Base-by-base conservation (phyloP, 1,284 basidiomycete genomes). In the Schizopora paradoxa region DNA sequence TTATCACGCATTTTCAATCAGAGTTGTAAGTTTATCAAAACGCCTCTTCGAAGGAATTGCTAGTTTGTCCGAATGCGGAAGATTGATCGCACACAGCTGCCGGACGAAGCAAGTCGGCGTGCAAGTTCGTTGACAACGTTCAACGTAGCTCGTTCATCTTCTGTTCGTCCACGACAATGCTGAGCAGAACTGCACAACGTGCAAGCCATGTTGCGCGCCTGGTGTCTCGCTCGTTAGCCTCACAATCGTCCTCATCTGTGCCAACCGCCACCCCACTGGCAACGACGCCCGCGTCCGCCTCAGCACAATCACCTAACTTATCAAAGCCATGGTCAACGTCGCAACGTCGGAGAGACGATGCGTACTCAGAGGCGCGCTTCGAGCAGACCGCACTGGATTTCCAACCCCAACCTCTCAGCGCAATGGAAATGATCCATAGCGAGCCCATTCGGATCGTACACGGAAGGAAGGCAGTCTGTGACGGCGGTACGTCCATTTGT, bases 391-490 rank as follows among this genome's bases (percentile, higher is more conserved):
- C 70, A 34, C 79, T 93, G 73, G 79, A 82, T 37, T 71, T 91
- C 47, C 95, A 99, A 65, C 95, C 95, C 1, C 79, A 81, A 51
- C 86, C 93, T n/a, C 71, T 86, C 53, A 90, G 88, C 51, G 95
- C 94, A 2, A 93, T 97, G 83, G 85, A 87, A 54, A 74, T 97
- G 61, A 79, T 98, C 55, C 74, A 75, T 41, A 75, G 90, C 54
- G 91, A 96, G 65, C 92, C 94, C 6, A 79, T 96, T 45, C 74
- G 86, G 41, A 64, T 92, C 45, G 83, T 94, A 1, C 65, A 87
- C 43, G 86, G 81, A 26, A 74, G 95, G 54, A 87, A 82, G 61
- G 93, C 91, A 3, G 75, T 82, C 43, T 99, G 95, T 62, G 93
- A 99, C 64, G 95, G 95, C 56, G 93, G 93, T 95, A 57, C 59